These are phyloP conservation scores for Truncatella angustata DNA, from an alignment of 2,329 filamentous ascomycete genomes.

Conservation along the genomic window DNA sequence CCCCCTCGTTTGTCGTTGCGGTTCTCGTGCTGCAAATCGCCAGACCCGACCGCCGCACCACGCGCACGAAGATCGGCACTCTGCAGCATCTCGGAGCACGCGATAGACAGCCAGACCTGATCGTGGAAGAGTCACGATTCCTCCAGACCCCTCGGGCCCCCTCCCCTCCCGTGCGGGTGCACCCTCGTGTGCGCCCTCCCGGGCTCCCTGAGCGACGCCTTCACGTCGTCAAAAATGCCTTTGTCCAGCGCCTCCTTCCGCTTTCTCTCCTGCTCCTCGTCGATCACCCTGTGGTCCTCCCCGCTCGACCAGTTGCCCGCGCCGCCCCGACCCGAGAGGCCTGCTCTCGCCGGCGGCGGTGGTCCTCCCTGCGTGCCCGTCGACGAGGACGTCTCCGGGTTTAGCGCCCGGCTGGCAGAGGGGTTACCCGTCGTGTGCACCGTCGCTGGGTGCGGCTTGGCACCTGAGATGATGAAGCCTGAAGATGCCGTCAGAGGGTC, in stretches of 20 bases:
- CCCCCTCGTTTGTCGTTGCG: too few species aligned
- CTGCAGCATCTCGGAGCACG: too few species aligned
- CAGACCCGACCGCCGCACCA: too few species aligned
- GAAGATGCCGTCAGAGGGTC: constrained; percentile 30
- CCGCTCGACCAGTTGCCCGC: constrained; percentile 50
- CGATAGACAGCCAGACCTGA: too few species aligned
- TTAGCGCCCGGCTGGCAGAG: not conserved
- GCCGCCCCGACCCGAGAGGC: constrained; percentile 48
- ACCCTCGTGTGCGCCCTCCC: constrained; percentile 17
- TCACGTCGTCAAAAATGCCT: constrained; percentile 23
- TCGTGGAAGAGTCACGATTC: not conserved
- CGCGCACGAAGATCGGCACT: too few species aligned
- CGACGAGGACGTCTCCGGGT: not conserved
- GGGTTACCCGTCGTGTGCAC: constrained; percentile 3
- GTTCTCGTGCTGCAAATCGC: too few species aligned
- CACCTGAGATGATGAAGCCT: constrained; percentile 1
- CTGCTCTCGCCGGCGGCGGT: not conserved
- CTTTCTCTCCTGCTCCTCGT: constrained; percentile 23
- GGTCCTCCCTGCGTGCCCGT: not conserved
- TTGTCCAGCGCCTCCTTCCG: constrained; percentile 27
- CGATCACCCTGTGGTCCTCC: constrained; percentile 12
- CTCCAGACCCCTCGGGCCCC: not conserved
- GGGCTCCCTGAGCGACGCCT: constrained; percentile 25
- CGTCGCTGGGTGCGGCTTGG: not conserved
- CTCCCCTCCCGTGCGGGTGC: constrained; percentile 1